A percentile compares a stretch with the other conserved stretches of the same genome.
Evolutionary conservation across 2,329 filamentous ascomycete genomes (phyloP).

Genomic region (Xylariaceae sp.): DNA sequence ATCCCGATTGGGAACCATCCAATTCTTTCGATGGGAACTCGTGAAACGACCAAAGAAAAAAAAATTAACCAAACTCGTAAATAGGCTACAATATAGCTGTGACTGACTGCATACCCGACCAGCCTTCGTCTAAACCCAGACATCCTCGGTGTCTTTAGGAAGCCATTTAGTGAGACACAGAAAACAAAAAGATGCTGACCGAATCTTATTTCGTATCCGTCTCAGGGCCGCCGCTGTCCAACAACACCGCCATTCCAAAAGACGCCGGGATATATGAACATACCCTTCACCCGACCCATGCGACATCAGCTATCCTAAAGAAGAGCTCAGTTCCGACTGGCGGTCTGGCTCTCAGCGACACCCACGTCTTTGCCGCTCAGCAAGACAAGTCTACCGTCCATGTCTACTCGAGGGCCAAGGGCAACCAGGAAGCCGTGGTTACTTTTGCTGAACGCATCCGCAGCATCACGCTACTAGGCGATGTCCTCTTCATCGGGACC

Average conservation of each 20-base stretch:
- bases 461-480: slow-evolving; percentile 73
- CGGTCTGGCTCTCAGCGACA: slow-evolving; percentile 78
- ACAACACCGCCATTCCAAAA: slow-evolving; percentile 69
- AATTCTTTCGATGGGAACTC: slow-evolving; percentile 12
- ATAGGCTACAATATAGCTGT: too few relatives aligned
- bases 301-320: slow-evolving; percentile 82
- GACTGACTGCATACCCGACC: neutral
- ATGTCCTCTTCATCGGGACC: slow-evolving; percentile 80
- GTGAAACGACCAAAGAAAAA: slow-evolving; percentile 3
- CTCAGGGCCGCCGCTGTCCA: slow-evolving; percentile 61
- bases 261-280: slow-evolving; percentile 89
- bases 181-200: slow-evolving; percentile 63
- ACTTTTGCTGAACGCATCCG: slow-evolving; percentile 87
- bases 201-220: slow-evolving; percentile 66
- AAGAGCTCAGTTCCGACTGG: slow-evolving; percentile 85
- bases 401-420: slow-evolving; percentile 83
- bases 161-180: too few relatives aligned
- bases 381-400: slow-evolving; percentile 90
- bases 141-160: neutral
- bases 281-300: slow-evolving; percentile 76
- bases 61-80: too few relatives aligned
- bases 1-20: slow-evolving; percentile 13
- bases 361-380: slow-evolving; percentile 91
- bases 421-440: slow-evolving; percentile 86
- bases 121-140: neutral